Evolutionary conservation across 2,329 filamentous ascomycete species (phyloP), one percentile per base, ranked within the genome.

Genomic region (Myriosclerotinia scirpicola): DNA sequence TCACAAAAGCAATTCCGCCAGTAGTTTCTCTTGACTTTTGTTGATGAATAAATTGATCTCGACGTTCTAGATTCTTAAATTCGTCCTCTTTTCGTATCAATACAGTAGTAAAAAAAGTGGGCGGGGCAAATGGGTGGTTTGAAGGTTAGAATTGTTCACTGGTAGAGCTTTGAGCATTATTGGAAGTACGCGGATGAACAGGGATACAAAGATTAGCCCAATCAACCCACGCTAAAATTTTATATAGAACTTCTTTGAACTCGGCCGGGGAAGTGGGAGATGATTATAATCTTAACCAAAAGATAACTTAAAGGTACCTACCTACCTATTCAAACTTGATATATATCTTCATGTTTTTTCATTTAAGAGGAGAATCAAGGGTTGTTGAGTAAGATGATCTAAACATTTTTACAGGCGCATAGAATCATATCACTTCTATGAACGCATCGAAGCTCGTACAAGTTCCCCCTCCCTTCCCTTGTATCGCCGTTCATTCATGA

Each of bases 361-460:
- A 66, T 61, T 38, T 55, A 61, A 58, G 67, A 44, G 52, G 34
- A 60, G 54, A 64, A 34, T 65, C 36, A 64, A 62, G 46, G 38
- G 15, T 54, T 38, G 38, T 67, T 67, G 73, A 76, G 74, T 72
- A 75, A 75, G 72, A 73, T 74, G 69, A 66, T 76, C 73, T 76
- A 74, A 74, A 68, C 69, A 76, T 75, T 77, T 73, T 72, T 76
- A 77, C 75, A 76, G 67, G 69, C 67, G 69, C 69, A 73, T 71
- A 72, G 70, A 72, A 64, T 75, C 60, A 70, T 69, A 72, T 70
- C 73, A 69, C 70, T 68, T 71, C 70, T 70, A 71, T 69, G 66
- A 61, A 69, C 69, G 72, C 70, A 70, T 71, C 68, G 72, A 73
- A 67, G 71, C 73, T 60, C 71, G 69, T 73, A 75, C 71, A 76